Conservation (phyloP, 2,329 filamentous ascomycete species). For the Paecilomyces niveus region DNA sequence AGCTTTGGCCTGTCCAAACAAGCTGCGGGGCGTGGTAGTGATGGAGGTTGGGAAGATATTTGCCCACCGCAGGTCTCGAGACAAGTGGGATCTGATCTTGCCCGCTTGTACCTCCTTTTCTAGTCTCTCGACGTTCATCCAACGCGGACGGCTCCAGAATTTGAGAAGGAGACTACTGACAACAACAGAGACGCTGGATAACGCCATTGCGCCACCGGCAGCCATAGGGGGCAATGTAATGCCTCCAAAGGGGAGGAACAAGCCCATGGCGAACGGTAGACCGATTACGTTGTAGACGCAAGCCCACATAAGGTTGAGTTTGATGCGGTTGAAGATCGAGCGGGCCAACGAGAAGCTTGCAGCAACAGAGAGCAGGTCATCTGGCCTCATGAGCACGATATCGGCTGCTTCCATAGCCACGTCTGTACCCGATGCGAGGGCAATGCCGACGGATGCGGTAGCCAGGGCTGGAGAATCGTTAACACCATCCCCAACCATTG, state of each 20-base stretch:
- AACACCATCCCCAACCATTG: conserved; percentile 98
- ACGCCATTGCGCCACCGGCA: conserved; percentile 89
- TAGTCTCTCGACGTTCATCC: conserved; percentile 70
- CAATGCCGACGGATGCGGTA: conserved; percentile 87
- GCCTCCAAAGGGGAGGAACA: conserved; percentile 84
- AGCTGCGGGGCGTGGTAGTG: conserved; percentile 5
- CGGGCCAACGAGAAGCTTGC: conserved; percentile 74
- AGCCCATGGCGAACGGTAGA: conserved; percentile 91
- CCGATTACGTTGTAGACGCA: conserved; percentile 89
- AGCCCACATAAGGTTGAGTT: conserved; percentile 86
- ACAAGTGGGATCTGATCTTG: conserved; percentile 10
- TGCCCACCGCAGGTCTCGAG: conserved; percentile 23
- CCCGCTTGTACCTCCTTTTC: conserved; percentile 47
- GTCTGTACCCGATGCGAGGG: conserved; percentile 85
- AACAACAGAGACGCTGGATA: conserved; percentile 84
- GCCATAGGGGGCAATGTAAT: conserved; percentile 84
- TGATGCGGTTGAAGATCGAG: conserved; percentile 85
- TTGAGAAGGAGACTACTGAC: conserved; percentile 75
- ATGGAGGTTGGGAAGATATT: conserved; percentile 17
- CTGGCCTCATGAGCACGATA: conserved; percentile 88
- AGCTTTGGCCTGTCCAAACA: conserved; percentile 12
- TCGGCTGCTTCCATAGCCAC: conserved; percentile 97
- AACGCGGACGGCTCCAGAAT: conserved; percentile 74
- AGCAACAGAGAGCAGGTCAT: conserved; percentile 88
- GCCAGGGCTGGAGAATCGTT: conserved; percentile 95